Percentiles rank a stretch among this genome's conserved stretches.
phyloP scores from a whole-genome alignment of 768 basidiomycete genomes.

The Boletus rex-veris region DNA sequence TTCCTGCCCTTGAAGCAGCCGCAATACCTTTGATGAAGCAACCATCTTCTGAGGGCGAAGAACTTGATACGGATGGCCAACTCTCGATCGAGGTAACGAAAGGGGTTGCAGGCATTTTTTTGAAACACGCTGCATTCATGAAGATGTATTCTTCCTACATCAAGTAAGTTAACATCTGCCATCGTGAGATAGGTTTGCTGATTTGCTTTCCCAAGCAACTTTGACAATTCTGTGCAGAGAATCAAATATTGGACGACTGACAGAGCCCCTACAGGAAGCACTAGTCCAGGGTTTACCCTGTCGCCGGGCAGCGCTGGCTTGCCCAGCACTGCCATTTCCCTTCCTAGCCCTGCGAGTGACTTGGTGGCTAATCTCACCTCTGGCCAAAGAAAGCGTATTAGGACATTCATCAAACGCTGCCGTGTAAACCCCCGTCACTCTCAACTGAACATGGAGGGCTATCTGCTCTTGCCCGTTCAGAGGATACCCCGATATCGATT shows the following conservation, averaged over 20 bases:
- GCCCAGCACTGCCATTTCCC: slow-evolving; percentile 50
- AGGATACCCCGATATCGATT: slow-evolving; percentile 96
- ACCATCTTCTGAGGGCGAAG: slow-evolving; percentile 39
- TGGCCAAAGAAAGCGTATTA: slow-evolving; percentile 85
- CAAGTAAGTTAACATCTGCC: slow-evolving; percentile 57
- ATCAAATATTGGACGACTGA: slow-evolving; percentile 82
- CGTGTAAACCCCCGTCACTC: slow-evolving; percentile 87
- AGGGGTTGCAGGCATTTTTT: slow-evolving; percentile 82
- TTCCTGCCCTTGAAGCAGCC: slow-evolving; percentile 84
- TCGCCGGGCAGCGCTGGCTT: slow-evolving; percentile 61
- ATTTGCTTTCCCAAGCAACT: slow-evolving; percentile 57
- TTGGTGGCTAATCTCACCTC: slow-evolving; percentile 61
- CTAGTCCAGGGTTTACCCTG: slow-evolving; percentile 33
- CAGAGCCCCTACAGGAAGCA: slow-evolving; percentile 37
- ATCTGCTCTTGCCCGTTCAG: slow-evolving; percentile 91
- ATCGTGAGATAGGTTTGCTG: slow-evolving; percentile 8
- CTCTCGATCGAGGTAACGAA: slow-evolving; percentile 73
- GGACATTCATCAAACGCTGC: slow-evolving; percentile 85
- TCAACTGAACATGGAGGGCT: slow-evolving; percentile 91
- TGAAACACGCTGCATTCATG: slow-evolving; percentile 96
- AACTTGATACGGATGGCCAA: slow-evolving; percentile 67
- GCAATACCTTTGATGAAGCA: slow-evolving; percentile 63
- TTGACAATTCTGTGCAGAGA: slow-evolving; percentile 87
- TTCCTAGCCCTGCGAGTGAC: slow-evolving; percentile 38
- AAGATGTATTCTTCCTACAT: slow-evolving; percentile 98